Percentiles rank a stretch among this genome's conserved stretches.
Conservation (phyloP, 108 stramenopile species). For the Seminavis robusta region DNA sequence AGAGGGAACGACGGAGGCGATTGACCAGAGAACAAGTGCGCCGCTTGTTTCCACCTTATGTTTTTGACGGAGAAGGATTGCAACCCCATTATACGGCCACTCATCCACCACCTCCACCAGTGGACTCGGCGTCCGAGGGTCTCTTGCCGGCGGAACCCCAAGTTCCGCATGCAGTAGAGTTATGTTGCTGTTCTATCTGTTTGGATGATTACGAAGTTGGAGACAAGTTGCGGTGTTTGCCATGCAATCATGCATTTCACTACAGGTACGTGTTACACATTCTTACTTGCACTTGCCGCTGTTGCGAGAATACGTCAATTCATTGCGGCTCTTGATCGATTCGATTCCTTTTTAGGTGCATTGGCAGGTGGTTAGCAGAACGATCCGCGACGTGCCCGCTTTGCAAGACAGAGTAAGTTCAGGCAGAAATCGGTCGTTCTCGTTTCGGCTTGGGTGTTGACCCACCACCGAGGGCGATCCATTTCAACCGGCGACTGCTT, state of each 20-base stretch:
- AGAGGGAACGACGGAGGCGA: constrained; percentile 3
- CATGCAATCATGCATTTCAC: constrained; percentile 52
- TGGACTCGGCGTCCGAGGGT: neutral
- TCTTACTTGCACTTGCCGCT: too few relatives aligned
- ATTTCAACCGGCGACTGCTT: too few relatives aligned
- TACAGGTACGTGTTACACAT: too few relatives aligned
- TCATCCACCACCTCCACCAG: neutral
- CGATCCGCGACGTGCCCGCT: constrained; percentile 50
- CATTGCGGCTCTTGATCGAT: too few relatives aligned
- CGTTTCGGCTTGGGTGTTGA: too few relatives aligned
- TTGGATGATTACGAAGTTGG: constrained; percentile 62
- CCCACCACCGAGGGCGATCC: too few relatives aligned
- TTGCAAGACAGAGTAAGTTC: constrained; percentile 50
- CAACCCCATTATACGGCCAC: neutral
- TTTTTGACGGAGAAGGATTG: constrained; percentile 6
- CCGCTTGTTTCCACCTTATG: constrained; percentile 3
- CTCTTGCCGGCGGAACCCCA: neutral
- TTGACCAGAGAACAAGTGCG: constrained; percentile 12
- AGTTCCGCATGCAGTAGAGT: neutral
- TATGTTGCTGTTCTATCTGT: constrained; percentile 59
- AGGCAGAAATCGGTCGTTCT: constrained; percentile 23
- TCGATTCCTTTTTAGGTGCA: constrained; percentile 70
- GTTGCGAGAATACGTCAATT: too few relatives aligned
- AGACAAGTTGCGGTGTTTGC: constrained; percentile 46
- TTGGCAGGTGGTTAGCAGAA: constrained; percentile 64